phyloP scores from a whole-genome alignment of 768 basidiomycete genomes.

The Suillus sp. region DNA sequence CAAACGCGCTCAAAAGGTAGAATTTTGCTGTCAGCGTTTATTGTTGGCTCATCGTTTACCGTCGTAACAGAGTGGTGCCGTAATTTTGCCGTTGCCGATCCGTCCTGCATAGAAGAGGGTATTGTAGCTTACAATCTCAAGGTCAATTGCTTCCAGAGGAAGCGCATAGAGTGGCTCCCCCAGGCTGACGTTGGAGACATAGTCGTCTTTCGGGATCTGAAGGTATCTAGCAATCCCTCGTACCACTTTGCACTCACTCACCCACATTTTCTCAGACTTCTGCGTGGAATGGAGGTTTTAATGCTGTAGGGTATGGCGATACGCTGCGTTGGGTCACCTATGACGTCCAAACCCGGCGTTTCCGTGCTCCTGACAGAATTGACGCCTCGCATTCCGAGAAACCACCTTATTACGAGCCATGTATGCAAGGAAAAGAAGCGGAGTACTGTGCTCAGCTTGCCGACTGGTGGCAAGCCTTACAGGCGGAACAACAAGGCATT shows the following conservation, averaged over 20 bases:
- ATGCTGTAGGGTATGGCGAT: slow-evolving; percentile 49
- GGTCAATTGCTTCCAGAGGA: slow-evolving; percentile 56
- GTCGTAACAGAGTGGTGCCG: slow-evolving; percentile 45
- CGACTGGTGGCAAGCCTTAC: slow-evolving; percentile 52
- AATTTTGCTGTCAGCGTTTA: slow-evolving; percentile 13
- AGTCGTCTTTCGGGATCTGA: slow-evolving; percentile 50
- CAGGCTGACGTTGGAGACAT: slow-evolving; percentile 49
- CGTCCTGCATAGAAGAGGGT: slow-evolving; percentile 42
- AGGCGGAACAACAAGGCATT: slow-evolving; percentile 23
- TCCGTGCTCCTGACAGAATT: slow-evolving; percentile 42
- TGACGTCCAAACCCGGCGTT: slow-evolving; percentile 38
- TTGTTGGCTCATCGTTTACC: not conserved
- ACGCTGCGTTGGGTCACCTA: slow-evolving; percentile 59
- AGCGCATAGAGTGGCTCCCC: slow-evolving; percentile 52
- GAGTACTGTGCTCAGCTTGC: slow-evolving; percentile 45
- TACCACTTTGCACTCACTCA: not conserved
- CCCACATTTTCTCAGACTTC: slow-evolving; percentile 30
- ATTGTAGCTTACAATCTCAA: slow-evolving; percentile 18
- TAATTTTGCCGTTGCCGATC: slow-evolving; percentile 52
- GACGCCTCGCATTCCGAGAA: slow-evolving; percentile 37
- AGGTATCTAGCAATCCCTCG: slow-evolving; percentile 38
- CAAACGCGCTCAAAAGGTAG: slow-evolving; percentile 31
- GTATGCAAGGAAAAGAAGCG: slow-evolving; percentile 37
- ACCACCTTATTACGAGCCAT: slow-evolving; percentile 49
- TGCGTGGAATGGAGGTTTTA: slow-evolving; percentile 28